phyloP scores from a whole-genome alignment of 495 filamentous ascomycete genomes.

The Penicillium samsonianum region DNA sequence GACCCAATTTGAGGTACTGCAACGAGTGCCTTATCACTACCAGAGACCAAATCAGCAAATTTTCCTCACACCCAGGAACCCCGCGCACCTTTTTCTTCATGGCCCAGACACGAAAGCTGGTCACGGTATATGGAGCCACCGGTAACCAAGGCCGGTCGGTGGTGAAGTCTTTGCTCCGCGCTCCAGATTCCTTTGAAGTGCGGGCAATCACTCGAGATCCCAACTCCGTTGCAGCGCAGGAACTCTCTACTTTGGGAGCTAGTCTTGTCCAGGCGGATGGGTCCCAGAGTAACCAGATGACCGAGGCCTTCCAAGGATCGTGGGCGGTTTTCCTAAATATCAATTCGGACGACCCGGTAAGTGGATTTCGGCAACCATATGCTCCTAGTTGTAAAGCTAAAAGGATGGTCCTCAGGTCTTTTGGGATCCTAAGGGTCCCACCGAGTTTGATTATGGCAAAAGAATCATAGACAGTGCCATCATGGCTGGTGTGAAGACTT shows the following conservation, averaged over 20 bases:
- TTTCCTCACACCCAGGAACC: slow-evolving; percentile 1
- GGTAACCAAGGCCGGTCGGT: slow-evolving; percentile 1
- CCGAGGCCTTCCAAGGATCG: background rate
- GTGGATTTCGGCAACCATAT: slow-evolving; percentile 2
- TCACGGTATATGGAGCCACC: slow-evolving; percentile 1
- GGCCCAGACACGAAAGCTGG: background rate
- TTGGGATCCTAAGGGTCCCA: background rate
- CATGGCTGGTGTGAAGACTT: background rate
- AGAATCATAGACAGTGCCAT: background rate
- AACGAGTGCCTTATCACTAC: slow-evolving; percentile 2
- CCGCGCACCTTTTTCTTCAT: slow-evolving; percentile 1
- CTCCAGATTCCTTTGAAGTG: background rate
- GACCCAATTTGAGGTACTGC: too few species aligned
- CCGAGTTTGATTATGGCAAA: slow-evolving; percentile 1
- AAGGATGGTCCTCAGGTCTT: slow-evolving; percentile 2
- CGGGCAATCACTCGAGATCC: slow-evolving; percentile 1
- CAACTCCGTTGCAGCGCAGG: background rate
- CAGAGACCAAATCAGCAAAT: slow-evolving; percentile 1
- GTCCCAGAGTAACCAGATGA: background rate
- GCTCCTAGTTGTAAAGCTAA: slow-evolving; percentile 2
- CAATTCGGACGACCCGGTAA: slow-evolving; percentile 4
- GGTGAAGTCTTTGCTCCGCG: background rate
- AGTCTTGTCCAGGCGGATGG: background rate
- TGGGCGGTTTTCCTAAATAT: slow-evolving; percentile 3
- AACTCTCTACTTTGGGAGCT: background rate